A percentile compares a stretch with the other conserved stretches of the same genome.
Conservation (phyloP, 2,329 filamentous ascomycete genomes). For the Pleoardoris graminearum region DNA sequence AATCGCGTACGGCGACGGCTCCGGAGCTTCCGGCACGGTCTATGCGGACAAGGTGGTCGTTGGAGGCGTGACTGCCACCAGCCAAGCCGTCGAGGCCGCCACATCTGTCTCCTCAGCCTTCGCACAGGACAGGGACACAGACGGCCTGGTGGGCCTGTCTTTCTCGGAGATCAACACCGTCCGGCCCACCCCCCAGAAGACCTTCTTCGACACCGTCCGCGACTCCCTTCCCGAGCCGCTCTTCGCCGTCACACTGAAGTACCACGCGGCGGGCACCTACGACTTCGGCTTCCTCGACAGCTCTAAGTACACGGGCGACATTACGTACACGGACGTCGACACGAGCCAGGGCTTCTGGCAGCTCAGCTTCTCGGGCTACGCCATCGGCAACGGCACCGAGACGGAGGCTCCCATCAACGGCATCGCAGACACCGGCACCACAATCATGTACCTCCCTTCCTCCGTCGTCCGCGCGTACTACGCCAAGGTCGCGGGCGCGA, state of each 20-base stretch:
- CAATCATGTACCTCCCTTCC: conserved; percentile 63
- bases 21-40: conserved; percentile 64
- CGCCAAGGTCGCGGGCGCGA: conserved; percentile 56
- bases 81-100: conserved; percentile 69
- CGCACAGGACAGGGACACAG: conserved; percentile 55
- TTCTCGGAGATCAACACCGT: conserved; percentile 65
- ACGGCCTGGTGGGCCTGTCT: conserved; percentile 64
- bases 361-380: conserved; percentile 61
- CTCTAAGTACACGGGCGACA: conserved; percentile 60
- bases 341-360: conserved; percentile 65
- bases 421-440: conserved; percentile 74
- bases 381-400: conserved; percentile 52
- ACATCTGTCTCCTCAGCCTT: conserved; percentile 60
- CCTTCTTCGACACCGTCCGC: conserved; percentile 65
- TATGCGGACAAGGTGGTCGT: conserved; percentile 68
- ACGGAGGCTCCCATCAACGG: conserved; percentile 51
- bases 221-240: conserved; percentile 55
- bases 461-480: conserved; percentile 64
- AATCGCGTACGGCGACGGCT: conserved; percentile 68
- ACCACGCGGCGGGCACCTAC: conserved; percentile 54
- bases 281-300: conserved; percentile 64
- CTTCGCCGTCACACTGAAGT: conserved; percentile 62
- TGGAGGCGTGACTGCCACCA: conserved; percentile 60
- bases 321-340: conserved; percentile 62
- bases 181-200: conserved; percentile 54